Conservation (phyloP, 495 filamentous ascomycete species). For the Talaromyces liani region DNA sequence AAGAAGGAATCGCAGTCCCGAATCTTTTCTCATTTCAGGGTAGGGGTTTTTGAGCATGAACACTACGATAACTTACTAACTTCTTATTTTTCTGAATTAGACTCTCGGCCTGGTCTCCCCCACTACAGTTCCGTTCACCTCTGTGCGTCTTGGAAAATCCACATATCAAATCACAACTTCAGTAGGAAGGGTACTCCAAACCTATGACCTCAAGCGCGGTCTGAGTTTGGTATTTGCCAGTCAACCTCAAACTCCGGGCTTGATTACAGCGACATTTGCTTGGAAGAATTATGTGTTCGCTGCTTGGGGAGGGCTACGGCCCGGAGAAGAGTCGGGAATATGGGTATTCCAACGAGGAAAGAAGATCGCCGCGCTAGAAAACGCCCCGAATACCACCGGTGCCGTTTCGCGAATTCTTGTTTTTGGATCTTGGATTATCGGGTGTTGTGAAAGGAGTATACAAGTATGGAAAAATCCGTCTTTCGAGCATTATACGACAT, state of each 20-base stretch:
- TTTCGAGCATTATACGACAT: constrained; percentile 81
- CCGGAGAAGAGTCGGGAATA: constrained; percentile 52
- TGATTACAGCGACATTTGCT: constrained; percentile 77
- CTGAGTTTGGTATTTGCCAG: constrained; percentile 89
- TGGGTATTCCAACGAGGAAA: constrained; percentile 96
- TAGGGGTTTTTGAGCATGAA: constrained; percentile 34
- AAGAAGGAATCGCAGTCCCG: constrained; percentile 45
- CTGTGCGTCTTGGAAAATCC: constrained; percentile 80
- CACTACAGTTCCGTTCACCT: constrained; percentile 80
- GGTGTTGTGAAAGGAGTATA: constrained; percentile 63
- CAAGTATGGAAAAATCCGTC: constrained; percentile 85
- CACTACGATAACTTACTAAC: background rate
- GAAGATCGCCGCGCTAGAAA: constrained; percentile 65
- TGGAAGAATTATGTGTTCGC: constrained; percentile 84
- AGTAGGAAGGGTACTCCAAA: constrained; percentile 81
- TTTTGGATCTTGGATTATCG: constrained; percentile 90
- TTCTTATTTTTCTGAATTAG: constrained; percentile 28
- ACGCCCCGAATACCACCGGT: constrained; percentile 50
- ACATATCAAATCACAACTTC: constrained; percentile 97
- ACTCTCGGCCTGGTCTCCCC: constrained; percentile 90
- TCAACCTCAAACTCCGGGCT: constrained; percentile 74
- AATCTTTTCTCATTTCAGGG: constrained; percentile 87
- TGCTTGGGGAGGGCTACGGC: constrained; percentile 64
- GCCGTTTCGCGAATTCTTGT: constrained; percentile 71
- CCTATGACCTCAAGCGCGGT: constrained; percentile 83